Percentiles rank a stretch among this genome's conserved stretches.
Evolutionary conservation across 2,329 filamentous ascomycete genomes (phyloP).

Genomic region (Fusarium euwallaceae): DNA sequence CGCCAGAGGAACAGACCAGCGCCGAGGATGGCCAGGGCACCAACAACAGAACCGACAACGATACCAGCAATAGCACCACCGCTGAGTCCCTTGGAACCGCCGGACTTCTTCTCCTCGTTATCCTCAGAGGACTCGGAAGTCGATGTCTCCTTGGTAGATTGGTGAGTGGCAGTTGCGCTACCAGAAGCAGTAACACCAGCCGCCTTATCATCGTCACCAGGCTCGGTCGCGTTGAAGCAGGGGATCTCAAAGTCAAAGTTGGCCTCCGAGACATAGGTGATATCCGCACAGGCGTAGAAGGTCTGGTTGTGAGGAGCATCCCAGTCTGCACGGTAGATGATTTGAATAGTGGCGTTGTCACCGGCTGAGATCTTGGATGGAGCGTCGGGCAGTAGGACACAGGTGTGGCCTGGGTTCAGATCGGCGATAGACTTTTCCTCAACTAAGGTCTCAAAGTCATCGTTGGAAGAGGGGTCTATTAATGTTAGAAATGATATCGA

Average conservation of each 20-base stretch:
- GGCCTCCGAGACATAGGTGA: conserved; percentile 56
- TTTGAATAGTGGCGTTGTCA: conserved; percentile 62
- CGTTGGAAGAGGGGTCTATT: conserved; percentile 55
- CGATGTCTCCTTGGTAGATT: not conserved
- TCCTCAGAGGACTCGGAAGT: conserved; percentile 20
- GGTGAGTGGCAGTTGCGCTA: conserved; percentile 31
- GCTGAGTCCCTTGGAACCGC: conserved; percentile 73
- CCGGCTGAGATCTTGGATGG: conserved; percentile 54
- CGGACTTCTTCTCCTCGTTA: not conserved
- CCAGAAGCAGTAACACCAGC: conserved; percentile 26
- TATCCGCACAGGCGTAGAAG: conserved; percentile 65
- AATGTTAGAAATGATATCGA: not conserved
- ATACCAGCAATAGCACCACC: conserved; percentile 81
- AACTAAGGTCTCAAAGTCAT: conserved; percentile 58
- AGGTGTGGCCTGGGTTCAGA: conserved; percentile 61
- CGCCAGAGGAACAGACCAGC: conserved; percentile 69
- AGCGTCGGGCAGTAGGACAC: conserved; percentile 54
- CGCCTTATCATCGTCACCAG: conserved; percentile 43
- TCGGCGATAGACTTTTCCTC: conserved; percentile 52
- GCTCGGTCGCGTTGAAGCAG: conserved; percentile 61
- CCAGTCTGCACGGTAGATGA: conserved; percentile 62
- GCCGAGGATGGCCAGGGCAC: conserved; percentile 70
- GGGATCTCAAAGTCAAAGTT: conserved; percentile 52
- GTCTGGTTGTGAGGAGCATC: conserved; percentile 58
- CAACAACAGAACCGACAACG: conserved; percentile 76